Base-by-base conservation (phyloP, 139 green algal species). In the Auxenochlorella protothecoides region DNA sequence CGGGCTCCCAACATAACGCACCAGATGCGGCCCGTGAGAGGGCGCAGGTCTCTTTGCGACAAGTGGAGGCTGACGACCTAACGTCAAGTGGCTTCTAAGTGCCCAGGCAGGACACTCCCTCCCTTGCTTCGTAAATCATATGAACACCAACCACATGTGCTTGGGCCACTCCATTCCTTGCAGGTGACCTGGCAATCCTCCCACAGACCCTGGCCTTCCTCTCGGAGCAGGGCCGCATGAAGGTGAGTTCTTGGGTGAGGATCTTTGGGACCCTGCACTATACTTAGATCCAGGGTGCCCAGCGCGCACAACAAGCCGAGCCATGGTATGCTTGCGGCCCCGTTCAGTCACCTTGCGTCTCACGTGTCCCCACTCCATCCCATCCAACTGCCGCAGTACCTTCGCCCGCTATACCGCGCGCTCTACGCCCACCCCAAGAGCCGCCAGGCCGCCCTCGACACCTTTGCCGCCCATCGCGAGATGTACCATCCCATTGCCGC, bases 401-500 rank as follows among this genome's bases (percentile, higher is more conserved):
- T 90, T 59, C 72, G 80, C 14, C 91, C 89, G 44, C 80, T 96
- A n/a, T 96, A 90, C 83, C 83, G 82, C 16, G 79, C 82, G 51
- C 70, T 94, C 67, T 72, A 66, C 65, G 53, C 44, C 10, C 55
- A 63, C 56, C 82, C 76, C 52, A 78, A 76, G 66, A 80, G 78
- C 68, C 71, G 59, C 74, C 68, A 82, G 27, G n/a, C 80, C 51
- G 90, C 86, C 4, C 53, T 83, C 15, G 59, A 89, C 27, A 89
- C 86, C 0, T 97, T 97, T 59, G 4, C 79, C 54, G 56, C 66
- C 3, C 52, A 69, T 10, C 63, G 72, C 0, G 12, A 14, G 13
- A 69, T 11, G 5, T 97, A 96, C 74, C 92, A 97, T 76, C 90
- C 92, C 8, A 96, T 97, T 63, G 88, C 86, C 0, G 68, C 72